Base-by-base conservation (phyloP, 2,329 filamentous ascomycete genomes). In the Aspergillus aculeatus region DNA sequence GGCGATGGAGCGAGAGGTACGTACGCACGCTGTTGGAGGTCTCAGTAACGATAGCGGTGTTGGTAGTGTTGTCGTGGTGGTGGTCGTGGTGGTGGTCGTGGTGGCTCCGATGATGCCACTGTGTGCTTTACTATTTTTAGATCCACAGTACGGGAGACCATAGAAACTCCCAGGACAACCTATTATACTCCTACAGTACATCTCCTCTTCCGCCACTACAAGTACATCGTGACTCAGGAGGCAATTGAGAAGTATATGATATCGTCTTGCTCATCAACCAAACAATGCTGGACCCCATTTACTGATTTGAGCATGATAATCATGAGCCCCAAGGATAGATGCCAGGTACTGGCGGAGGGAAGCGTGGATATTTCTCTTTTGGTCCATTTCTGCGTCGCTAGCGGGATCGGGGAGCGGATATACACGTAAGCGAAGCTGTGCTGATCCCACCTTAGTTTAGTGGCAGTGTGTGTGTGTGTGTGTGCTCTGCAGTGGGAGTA, bases 301-400 rank as follows among this genome's bases (percentile, higher is more conserved):
- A 47, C 49, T 57, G 2, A 24, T 32, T 47, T 4, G 35, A 57
- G 48, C 24, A 47, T 16, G 24, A 54, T 47, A 48, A 26, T 23
- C 41, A 44, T 16, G 14, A 51, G 47, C 6, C 38, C 12, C 12
- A 12, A 58, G 41, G 19, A 19, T 32, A 41, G 38, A 24, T 29
- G 24, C 14, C 9, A 21, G 41, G 14, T 41, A 38, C 53, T 44
- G 26, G 58, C n/a, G 50, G 50, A 58, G 29, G 16, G 19, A 50
- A 47, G 57, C 59, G 63, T 65, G 57, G 62, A 63, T 56, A 54
- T 64, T 65, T 52, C 63, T 64, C 35, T 53, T 62, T 64, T 63
- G 54, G 60, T 60, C 58, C 50, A 44, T n/a, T 35, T 59, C 31
- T 49, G 54, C 60, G 49, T 62, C 48, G 52, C 52, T 58, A 60